Conservation (phyloP, 2,329 filamentous ascomycete genomes). For the Pezicula neosporulosa region DNA sequence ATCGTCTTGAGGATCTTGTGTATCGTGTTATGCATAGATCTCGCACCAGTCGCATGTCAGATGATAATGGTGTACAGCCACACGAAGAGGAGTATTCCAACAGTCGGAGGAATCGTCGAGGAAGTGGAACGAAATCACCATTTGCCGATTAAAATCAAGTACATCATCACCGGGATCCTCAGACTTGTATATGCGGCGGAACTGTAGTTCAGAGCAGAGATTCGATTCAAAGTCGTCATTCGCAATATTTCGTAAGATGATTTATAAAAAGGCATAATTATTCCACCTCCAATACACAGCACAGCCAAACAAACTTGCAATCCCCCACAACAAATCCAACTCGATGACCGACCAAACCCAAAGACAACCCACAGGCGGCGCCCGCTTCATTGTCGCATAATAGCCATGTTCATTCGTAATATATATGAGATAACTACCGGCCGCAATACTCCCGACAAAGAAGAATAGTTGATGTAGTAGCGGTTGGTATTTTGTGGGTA, state of each 20-base stretch:
- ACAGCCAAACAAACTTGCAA: conserved; percentile 44
- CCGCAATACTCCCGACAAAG: conserved; percentile 52
- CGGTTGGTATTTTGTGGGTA: conserved; percentile 43
- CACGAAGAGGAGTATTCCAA: not conserved
- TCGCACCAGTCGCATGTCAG: not conserved
- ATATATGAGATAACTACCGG: conserved; percentile 77
- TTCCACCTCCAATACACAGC: conserved; percentile 20
- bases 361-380: conserved; percentile 82
- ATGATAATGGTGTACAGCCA: no score
- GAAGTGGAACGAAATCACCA: not conserved
- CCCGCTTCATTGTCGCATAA: conserved; percentile 85
- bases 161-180: not conserved
- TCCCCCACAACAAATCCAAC: conserved; percentile 66
- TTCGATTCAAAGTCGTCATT: not conserved
- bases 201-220: not conserved
- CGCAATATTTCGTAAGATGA: not conserved
- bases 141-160: not conserved
- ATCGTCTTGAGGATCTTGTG: conserved; percentile 3
- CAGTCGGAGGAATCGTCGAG: not conserved
- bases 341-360: conserved; percentile 96
- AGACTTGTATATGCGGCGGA: no score
- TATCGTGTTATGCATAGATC: conserved; percentile 4
- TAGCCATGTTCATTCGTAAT: conserved; percentile 80
- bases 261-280: conserved; percentile 21
- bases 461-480: conserved; percentile 59